Evolutionary conservation across 495 filamentous ascomycete genomes (phyloP).

Genomic region (Penicillium manginii): DNA sequence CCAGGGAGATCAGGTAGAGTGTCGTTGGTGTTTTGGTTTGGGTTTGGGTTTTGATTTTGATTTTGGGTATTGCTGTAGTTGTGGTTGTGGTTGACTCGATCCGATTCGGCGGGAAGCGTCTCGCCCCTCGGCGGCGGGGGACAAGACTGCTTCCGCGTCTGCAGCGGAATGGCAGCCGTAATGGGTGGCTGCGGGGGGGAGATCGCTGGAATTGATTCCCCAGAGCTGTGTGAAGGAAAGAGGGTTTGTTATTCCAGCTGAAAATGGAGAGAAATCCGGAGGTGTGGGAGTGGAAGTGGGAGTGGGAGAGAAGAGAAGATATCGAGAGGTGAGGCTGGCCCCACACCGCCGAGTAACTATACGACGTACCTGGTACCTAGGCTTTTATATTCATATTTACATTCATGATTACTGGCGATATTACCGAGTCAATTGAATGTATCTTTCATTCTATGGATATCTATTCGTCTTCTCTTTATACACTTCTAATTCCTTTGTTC

Average conservation of each 20-base stretch:
- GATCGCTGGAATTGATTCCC: too few species aligned
- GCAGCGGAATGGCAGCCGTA: constrained; percentile 27
- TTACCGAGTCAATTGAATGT: too few species aligned
- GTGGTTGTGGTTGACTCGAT: constrained; percentile 5
- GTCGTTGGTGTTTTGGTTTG: too few species aligned
- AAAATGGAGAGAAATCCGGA: background rate
- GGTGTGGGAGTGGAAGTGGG: background rate
- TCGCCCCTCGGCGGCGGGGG: constrained; percentile 27
- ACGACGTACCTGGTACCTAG: too few species aligned
- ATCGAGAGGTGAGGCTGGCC: background rate
- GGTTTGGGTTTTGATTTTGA: constrained; percentile 8
- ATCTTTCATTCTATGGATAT: background rate
- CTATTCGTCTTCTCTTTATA: background rate
- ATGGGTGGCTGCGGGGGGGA: too few species aligned
- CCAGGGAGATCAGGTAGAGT: background rate
- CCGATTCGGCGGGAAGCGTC: constrained; percentile 29
- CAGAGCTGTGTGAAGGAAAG: too few species aligned
- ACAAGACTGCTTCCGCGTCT: constrained; percentile 34
- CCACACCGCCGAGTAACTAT: background rate
- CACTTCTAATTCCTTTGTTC: constrained; percentile 7
- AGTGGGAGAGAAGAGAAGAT: background rate
- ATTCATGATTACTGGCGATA: too few species aligned
- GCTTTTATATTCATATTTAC: too few species aligned
- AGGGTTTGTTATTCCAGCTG: too few species aligned
- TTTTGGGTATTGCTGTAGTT: background rate